These are phyloP conservation scores for Kurtzmaniella quercitrusa DNA, from an alignment of 1,139 yeast genomes.

Conservation along the genomic window DNA sequence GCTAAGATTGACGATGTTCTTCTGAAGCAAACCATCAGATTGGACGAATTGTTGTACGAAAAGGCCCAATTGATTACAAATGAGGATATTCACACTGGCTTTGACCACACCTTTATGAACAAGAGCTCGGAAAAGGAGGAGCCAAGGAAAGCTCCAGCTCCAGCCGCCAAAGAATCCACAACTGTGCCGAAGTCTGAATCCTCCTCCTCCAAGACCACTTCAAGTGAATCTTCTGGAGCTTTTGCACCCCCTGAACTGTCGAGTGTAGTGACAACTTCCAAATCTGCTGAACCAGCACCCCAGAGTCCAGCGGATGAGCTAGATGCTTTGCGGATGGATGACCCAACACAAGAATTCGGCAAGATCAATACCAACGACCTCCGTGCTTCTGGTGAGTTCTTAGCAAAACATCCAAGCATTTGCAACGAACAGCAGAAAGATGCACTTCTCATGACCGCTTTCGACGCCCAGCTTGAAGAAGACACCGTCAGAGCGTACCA, in stretches of 20 bases:
- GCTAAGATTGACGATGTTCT: slow-evolving; percentile 64
- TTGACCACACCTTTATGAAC: slow-evolving; percentile 79
- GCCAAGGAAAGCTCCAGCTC: slow-evolving; percentile 8
- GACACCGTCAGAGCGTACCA: slow-evolving; percentile 51
- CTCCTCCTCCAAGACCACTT: slow-evolving; percentile 7
- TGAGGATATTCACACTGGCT: slow-evolving; percentile 92
- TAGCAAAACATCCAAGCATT: slow-evolving; percentile 61
- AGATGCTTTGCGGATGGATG: slow-evolving; percentile 35
- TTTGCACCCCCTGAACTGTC: background rate
- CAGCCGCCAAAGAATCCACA: slow-evolving; percentile 5
- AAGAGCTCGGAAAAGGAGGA: slow-evolving; percentile 34
- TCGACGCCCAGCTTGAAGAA: slow-evolving; percentile 71
- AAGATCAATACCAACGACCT: slow-evolving; percentile 48
- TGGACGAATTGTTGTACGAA: slow-evolving; percentile 66
- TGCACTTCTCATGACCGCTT: slow-evolving; percentile 88
- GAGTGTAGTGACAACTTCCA: slow-evolving; percentile 18
- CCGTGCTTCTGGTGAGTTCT: slow-evolving; percentile 45
- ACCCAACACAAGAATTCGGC: slow-evolving; percentile 67
- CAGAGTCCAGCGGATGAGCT: slow-evolving; percentile 22
- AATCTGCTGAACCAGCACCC: slow-evolving; percentile 9
- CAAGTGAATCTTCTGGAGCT: too few relatives aligned
- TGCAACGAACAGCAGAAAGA: slow-evolving; percentile 85
- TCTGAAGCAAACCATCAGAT: slow-evolving; percentile 53
- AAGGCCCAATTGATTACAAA: slow-evolving; percentile 74
- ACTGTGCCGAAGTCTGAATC: slow-evolving; percentile 1